A percentile compares a stretch with the other conserved stretches of the same genome.
Conservation (phyloP, 179 eudicot genomes). For the Nepenthes alata region DNA sequence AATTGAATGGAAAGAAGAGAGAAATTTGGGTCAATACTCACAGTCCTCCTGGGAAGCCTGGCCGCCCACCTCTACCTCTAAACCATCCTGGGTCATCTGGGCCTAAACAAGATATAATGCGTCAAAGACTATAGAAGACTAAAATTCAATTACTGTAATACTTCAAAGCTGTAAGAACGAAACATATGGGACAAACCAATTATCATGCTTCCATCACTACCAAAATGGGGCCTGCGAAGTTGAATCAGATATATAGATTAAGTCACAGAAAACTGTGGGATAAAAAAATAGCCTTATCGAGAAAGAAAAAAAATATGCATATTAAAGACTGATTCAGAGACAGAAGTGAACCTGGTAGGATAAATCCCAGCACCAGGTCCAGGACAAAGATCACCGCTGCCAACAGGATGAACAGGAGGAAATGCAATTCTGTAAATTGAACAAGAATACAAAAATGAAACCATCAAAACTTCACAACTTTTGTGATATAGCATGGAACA, state of each 20-base stretch:
- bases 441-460: no score
- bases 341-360: conserved; percentile 50
- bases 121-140: conserved; percentile 6
- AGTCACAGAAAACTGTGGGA: background rate
- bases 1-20: background rate
- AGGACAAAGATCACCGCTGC: conserved; percentile 64
- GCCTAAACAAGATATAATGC: conserved; percentile 29
- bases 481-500: no score
- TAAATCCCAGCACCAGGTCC: conserved; percentile 76
- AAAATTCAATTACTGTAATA: background rate
- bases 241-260: conserved; percentile 4
- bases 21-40: conserved; percentile 15
- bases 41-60: conserved; percentile 51
- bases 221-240: conserved; percentile 50
- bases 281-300: background rate
- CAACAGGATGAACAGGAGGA: conserved; percentile 58
- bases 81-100: conserved; percentile 72
- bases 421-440: conserved; percentile 21
- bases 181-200: conserved; percentile 38
- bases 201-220: conserved; percentile 61
- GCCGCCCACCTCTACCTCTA: conserved; percentile 37
- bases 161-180: background rate
- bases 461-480: no score
- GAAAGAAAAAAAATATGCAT: background rate
- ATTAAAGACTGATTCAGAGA: conserved; percentile 3